phyloP scores from a whole-genome alignment of 495 filamentous ascomycete genomes.

The Massariosphaeria phaeospora region DNA sequence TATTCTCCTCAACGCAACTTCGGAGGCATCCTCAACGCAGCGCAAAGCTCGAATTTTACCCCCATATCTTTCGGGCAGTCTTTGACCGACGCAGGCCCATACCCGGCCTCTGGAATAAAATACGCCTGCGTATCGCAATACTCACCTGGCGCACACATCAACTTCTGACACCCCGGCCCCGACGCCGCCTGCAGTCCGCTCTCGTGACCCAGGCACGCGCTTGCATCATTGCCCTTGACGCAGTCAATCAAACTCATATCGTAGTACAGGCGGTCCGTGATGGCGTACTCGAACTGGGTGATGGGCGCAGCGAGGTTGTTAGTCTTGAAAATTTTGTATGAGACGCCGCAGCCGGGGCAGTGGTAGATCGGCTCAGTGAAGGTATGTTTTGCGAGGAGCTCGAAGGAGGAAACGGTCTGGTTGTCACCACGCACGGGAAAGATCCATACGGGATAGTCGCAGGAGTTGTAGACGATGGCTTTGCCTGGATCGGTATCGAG shows the following conservation, averaged over 20 bases:
- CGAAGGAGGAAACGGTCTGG: neutral
- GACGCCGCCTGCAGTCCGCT: neutral
- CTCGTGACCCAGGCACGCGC: constrained; percentile 4
- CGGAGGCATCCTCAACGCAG: no score
- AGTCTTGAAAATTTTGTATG: neutral
- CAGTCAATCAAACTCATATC: constrained; percentile 20
- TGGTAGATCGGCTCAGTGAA: neutral
- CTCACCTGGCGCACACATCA: no score
- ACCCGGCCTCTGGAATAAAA: no score
- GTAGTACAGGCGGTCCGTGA: constrained; percentile 9
- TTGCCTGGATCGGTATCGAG: neutral
- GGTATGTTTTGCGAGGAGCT: neutral
- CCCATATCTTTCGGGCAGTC: no score
- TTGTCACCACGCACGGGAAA: neutral
- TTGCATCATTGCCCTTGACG: constrained; percentile 6
- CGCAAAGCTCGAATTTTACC: no score
- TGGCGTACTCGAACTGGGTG: constrained; percentile 14
- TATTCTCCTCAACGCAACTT: no score
- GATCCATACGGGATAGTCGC: neutral
- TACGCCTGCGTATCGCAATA: no score
- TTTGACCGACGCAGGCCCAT: no score
- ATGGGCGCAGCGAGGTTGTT: neutral
- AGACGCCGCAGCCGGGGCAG: neutral
- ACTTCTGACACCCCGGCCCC: no score
- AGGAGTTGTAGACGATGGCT: neutral